Conservation (phyloP, 176 grass and related monocot genomes). For the barley (Hordeum vulgare) region DNA sequence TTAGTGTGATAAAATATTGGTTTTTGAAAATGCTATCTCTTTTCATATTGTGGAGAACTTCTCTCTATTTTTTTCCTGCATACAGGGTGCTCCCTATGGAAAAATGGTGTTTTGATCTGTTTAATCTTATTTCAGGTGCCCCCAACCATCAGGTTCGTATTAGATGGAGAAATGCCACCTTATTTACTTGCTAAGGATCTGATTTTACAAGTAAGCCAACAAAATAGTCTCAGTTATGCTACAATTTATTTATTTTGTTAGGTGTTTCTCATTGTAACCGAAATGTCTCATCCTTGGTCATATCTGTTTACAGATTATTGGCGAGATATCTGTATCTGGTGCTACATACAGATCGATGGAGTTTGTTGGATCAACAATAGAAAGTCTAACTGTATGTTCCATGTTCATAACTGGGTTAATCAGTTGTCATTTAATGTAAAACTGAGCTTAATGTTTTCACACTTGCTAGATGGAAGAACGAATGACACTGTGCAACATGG, state of each 20-base stretch:
- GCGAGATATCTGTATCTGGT: slow-evolving; percentile 82
- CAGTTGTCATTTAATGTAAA: neutral
- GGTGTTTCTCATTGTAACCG: neutral
- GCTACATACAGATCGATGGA: slow-evolving; percentile 96
- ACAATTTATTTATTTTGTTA: neutral
- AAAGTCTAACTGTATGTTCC: slow-evolving; percentile 58
- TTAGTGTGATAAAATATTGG: neutral
- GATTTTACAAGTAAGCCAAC: slow-evolving; percentile 85
- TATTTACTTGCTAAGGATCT: slow-evolving; percentile 97
- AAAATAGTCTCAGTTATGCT: neutral
- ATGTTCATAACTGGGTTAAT: slow-evolving; percentile 5
- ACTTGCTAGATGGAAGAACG: slow-evolving; percentile 81
- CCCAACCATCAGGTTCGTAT: slow-evolving; percentile 69
- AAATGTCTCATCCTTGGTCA: neutral
- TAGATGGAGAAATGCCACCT: slow-evolving; percentile 94
- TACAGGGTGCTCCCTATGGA: neutral
- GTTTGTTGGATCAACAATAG: slow-evolving; percentile 67
- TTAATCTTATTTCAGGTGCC: slow-evolving; percentile 58
- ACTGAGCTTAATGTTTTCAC: slow-evolving; percentile 6
- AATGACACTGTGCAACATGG: slow-evolving; percentile 97
- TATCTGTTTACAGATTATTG: slow-evolving; percentile 67
- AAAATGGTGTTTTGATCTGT: slow-evolving; percentile 26
- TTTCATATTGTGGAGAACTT: neutral
- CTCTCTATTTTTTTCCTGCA: neutral
- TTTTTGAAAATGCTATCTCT: neutral